These are phyloP conservation scores for Podospora pseudopauciseta DNA, from an alignment of 495 filamentous ascomycete species.

Conservation along the genomic window DNA sequence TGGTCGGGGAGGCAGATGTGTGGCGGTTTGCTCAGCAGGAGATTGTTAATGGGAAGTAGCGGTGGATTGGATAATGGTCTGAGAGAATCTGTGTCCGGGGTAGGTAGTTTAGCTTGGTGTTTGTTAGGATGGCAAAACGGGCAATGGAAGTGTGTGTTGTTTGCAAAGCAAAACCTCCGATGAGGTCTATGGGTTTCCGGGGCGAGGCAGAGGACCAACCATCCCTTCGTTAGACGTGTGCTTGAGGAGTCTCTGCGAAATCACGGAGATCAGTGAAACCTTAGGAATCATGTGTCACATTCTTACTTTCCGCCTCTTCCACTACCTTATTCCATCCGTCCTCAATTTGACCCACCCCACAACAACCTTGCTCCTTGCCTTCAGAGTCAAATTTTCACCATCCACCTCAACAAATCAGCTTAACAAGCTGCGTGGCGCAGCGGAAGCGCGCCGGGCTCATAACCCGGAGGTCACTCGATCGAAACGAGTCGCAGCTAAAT, in stretches of 20 bases:
- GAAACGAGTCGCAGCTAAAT: constrained; percentile 6
- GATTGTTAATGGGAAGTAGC: not conserved
- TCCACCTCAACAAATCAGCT: not conserved
- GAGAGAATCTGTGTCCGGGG: too few species aligned
- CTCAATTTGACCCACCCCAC: not conserved
- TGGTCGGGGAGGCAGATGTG: constrained; percentile 27
- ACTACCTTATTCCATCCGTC: not conserved
- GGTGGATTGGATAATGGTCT: not conserved
- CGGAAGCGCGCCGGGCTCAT: constrained; percentile 6
- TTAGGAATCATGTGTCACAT: not conserved
- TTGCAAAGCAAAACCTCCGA: too few species aligned
- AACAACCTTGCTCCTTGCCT: not conserved
- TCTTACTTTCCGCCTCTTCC: not conserved
- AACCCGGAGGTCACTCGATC: constrained; percentile 7
- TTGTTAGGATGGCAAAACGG: too few species aligned
- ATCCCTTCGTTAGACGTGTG: too few species aligned
- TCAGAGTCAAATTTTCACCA: not conserved
- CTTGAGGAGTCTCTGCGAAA: too few species aligned
- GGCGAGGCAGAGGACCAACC: too few species aligned
- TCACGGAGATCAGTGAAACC: too few species aligned
- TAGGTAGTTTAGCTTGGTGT: too few species aligned
- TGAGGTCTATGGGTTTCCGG: too few species aligned
- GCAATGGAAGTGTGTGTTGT: too few species aligned
- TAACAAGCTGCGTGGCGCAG: constrained; percentile 5
- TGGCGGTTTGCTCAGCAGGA: constrained; percentile 24